These are phyloP conservation scores for Neurospora tetrasperma DNA, from an alignment of 495 filamentous ascomycete genomes.

Conservation along the genomic window DNA sequence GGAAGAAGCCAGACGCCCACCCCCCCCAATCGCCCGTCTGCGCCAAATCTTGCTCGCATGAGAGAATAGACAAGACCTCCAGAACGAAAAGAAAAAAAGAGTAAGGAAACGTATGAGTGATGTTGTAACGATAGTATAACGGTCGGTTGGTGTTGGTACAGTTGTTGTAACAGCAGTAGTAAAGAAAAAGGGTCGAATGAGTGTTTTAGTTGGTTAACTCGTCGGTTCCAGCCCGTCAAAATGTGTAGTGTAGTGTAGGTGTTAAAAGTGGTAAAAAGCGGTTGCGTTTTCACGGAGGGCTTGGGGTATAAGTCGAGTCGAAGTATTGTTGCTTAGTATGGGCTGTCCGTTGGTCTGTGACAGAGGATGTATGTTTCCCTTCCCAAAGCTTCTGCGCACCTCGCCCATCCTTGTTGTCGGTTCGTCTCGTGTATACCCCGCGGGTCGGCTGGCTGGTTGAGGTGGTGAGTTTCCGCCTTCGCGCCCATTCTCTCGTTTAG, in stretches of 20 bases:
- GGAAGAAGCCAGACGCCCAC: neutral
- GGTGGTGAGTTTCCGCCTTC: neutral
- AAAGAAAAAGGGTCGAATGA: neutral
- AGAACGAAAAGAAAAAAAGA: neutral
- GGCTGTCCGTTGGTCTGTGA: neutral
- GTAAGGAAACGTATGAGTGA: neutral
- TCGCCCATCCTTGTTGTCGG: neutral
- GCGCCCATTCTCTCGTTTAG: neutral
- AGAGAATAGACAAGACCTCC: neutral
- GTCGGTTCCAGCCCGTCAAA: neutral
- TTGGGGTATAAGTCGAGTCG: neutral
- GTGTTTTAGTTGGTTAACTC: neutral
- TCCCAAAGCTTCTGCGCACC: neutral
- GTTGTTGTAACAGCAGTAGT: neutral
- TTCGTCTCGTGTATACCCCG: neutral
- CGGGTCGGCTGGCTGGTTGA: neutral
- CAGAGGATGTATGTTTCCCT: neutral
- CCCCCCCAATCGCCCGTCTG: neutral
- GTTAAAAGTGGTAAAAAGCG: neutral
- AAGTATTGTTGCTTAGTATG: neutral
- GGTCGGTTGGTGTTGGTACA: neutral
- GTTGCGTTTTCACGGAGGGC: neutral
- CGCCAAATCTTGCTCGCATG: neutral
- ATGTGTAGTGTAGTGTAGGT: neutral
- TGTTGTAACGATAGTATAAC: neutral